Evolutionary conservation across 2,329 filamentous ascomycete genomes (phyloP).

Genomic region (Passalora sequoiae): DNA sequence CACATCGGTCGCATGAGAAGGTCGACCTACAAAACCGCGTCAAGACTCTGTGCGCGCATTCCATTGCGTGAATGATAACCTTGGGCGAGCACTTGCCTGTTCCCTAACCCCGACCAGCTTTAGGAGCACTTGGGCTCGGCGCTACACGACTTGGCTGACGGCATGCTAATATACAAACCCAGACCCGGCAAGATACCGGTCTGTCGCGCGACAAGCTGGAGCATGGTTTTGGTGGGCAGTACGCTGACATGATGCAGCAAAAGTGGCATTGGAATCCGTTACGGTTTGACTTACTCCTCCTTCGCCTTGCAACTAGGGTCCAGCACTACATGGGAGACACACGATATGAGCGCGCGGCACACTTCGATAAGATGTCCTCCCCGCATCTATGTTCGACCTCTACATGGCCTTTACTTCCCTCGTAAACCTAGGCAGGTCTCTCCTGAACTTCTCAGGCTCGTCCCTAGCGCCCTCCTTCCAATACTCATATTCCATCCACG

Average conservation of each 20-base stretch:
- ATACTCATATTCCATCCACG: conserved; percentile 63
- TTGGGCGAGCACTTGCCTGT: neutral
- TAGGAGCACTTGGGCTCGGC: neutral
- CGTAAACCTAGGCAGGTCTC: conserved; percentile 30
- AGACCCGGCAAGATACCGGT: neutral
- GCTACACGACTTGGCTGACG: neutral
- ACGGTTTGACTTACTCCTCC: neutral
- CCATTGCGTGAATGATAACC: neutral
- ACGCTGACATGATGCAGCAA: neutral
- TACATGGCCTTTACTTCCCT: conserved; percentile 25
- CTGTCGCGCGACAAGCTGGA: neutral
- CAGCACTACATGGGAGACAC: too few species aligned
- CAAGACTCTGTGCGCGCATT: neutral
- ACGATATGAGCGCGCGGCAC: too few species aligned
- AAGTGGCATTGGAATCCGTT: neutral
- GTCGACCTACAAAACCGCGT: neutral
- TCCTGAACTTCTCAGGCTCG: conserved; percentile 33
- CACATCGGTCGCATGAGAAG: too few species aligned
- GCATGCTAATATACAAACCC: too few species aligned
- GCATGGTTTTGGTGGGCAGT: neutral
- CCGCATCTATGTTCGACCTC: too few species aligned
- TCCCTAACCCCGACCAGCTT: neutral
- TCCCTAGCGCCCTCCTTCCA: conserved; percentile 52
- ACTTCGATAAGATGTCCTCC: too few species aligned
- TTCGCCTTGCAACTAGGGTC: too few species aligned